Base-by-base conservation (phyloP, 2,329 filamentous ascomycete genomes). In the Colletotrichum sp. region DNA sequence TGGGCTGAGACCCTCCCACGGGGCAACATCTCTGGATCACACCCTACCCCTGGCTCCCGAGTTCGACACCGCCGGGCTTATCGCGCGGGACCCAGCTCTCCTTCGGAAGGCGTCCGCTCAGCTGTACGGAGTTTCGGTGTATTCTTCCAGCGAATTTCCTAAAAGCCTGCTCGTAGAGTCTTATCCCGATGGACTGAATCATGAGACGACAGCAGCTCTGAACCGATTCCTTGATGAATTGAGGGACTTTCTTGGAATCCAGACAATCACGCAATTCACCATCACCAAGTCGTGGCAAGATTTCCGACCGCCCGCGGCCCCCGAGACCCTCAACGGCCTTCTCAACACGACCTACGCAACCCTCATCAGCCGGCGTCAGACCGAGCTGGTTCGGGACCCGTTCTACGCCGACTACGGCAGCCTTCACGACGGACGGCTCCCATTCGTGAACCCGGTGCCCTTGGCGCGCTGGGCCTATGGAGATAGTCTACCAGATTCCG, bases 11-110 rank as follows among this genome's bases (percentile, higher is more conserved):
- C 86, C 86, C 1, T 31, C 62, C 38, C 57, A 62, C 5, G 83
- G 80, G 0, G 77, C 84, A 2, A 82, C 86, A 4, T 76, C 75
- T 0, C 78, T 87, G 0, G 83, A 85, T 21, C 74, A 81, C 4
- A 84, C 84, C 2, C 80, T 87, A 70, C 84, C 86, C 0, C 76
- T 88, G 1, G 82, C 81, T 0, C 78, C 83, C 0, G 78, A 69
- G 38, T 62, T 69, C 27, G 66, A 69, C 38, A 69, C 66, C 8
- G 29, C 29, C 29, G 66, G 55, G 9, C 27, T 62, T 27, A 76
- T 87, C 13, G 76, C 81, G 6, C 80, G 85, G 8, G 81, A 84
- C 64, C 78, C 81, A 0, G 62, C 69, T 0, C 70, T 83, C 0
- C 82, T 81, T 82, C 80, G n/a, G 4, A n/a, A 31, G 3, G 59